Evolutionary conservation across 495 filamentous ascomycete genomes (phyloP).

Genomic region (Aspergillus avenaceus): DNA sequence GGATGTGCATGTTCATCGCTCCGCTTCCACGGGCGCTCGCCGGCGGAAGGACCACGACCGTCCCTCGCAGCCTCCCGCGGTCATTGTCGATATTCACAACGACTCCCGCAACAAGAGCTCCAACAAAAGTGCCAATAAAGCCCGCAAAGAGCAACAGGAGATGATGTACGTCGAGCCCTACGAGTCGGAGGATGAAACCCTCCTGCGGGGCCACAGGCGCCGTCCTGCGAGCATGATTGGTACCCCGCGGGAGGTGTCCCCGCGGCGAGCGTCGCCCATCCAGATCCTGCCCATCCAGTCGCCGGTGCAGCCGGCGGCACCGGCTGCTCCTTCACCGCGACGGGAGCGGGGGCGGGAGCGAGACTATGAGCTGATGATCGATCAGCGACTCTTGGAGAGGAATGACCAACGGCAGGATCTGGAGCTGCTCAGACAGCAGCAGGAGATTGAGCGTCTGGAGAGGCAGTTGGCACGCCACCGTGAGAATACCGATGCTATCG

Average conservation of each 20-base stretch:
- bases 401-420: constrained; percentile 37
- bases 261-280: constrained; percentile 6
- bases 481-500: no score
- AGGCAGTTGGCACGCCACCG: constrained; percentile 37
- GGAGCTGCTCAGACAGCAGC: constrained; percentile 37
- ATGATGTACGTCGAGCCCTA: constrained; percentile 10
- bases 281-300: no score
- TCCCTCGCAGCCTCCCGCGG: constrained; percentile 13
- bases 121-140: constrained; percentile 10
- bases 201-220: constrained; percentile 14
- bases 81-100: constrained; percentile 34
- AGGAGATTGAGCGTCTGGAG: constrained; percentile 42
- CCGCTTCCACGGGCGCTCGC: constrained; percentile 37
- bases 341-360: no score
- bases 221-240: constrained; percentile 16
- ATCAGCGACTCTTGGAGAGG: constrained; percentile 33
- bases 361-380: constrained; percentile 35
- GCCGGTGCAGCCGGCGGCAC: no score
- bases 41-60: constrained; percentile 21
- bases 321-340: no score
- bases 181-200: constrained; percentile 32
- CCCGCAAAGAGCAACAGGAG: constrained; percentile 13
- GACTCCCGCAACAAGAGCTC: constrained; percentile 18
- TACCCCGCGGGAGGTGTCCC: constrained; percentile 15
- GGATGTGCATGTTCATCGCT: constrained; percentile 29